Evolutionary conservation across 441 rosid genomes (phyloP), one percentile per base, ranked within the genome.

Genomic region (Jatropha multifida): DNA sequence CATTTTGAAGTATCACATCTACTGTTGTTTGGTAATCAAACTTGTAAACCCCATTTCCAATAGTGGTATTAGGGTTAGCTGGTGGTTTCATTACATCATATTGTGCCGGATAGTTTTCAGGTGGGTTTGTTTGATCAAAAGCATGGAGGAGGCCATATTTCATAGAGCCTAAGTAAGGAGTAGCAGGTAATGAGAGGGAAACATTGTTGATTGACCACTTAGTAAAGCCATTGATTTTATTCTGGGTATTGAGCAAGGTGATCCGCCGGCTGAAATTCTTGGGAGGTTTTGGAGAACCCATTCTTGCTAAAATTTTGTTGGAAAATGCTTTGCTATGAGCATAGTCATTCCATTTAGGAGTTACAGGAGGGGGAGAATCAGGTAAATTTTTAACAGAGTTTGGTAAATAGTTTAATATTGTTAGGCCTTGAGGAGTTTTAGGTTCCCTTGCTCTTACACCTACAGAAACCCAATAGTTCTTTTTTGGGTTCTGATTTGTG

Each of bases 171-270:
- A 94, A 74, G 74, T 90, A 94, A n/a, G 98, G 97, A 13, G 98
- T 94, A 0, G 84, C 2, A 2, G 97, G 92, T 0, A 89, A 72
- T 27, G 58, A 40, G 0, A 90, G 82, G 2, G 96, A 90, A 0
- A 94, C 84, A 63, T 92, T 94, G 79, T 94, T 94, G 63, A 91
- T 70, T 1, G 97, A 85, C 97, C 98, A 94, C 60, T 81, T 91
- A 0, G 75, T 81, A 52, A 8, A 73, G 1, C 93, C 97, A 40
- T 87, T 70, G 76, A 84, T 58, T 6, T 13, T 58, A 79, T 89
- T 91, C 58, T 92, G 98, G 0, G 97, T 90, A 81, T 89, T 91
- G 12, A 94, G 88, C 17, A 94, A 92, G 13, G 79, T 14, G 72
- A 92, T 74, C 41, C 88, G 84, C 10, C 86, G 90, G 68, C 74